Percentiles rank a stretch among this genome's conserved stretches.
Evolutionary conservation across 257 asterid genomes (phyloP).

Genomic region (Lavandula angustifolia): DNA sequence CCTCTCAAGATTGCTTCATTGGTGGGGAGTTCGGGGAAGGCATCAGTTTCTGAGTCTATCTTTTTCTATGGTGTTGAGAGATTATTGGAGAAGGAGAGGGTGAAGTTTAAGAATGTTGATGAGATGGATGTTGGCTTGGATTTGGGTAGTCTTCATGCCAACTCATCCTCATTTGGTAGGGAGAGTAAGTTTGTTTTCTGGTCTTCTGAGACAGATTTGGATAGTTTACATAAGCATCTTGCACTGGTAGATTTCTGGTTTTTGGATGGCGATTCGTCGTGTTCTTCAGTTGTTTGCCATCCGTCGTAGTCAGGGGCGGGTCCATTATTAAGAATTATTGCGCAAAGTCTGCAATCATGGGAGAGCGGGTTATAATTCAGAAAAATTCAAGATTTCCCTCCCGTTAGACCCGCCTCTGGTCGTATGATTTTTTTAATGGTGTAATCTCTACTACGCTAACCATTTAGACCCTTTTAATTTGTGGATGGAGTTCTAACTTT

Average conservation of each 20-base stretch:
- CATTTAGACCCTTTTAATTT: too few relatives aligned
- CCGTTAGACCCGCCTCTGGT: too few relatives aligned
- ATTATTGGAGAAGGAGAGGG: slow-evolving; percentile 46
- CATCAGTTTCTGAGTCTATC: slow-evolving; percentile 39
- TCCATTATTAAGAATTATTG: too few relatives aligned
- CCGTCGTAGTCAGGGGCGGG: too few relatives aligned
- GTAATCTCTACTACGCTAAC: too few relatives aligned
- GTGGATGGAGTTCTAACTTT: too few relatives aligned
- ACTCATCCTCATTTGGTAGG: slow-evolving; percentile 36
- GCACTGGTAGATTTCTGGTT: slow-evolving; percentile 54
- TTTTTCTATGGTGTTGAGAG: slow-evolving; percentile 53
- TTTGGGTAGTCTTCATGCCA: slow-evolving; percentile 34
- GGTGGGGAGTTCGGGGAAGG: slow-evolving; percentile 40
- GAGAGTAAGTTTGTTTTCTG: slow-evolving; percentile 54
- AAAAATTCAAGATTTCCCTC: too few relatives aligned
- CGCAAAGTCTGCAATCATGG: too few relatives aligned
- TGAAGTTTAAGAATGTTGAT: slow-evolving; percentile 47
- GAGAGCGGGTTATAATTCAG: too few relatives aligned
- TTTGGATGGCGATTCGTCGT: slow-evolving; percentile 70
- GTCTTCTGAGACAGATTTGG: slow-evolving; percentile 50
- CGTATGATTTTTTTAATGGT: too few relatives aligned
- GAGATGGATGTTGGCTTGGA: slow-evolving; percentile 52
- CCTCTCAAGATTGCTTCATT: slow-evolving; percentile 39
- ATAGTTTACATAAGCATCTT: slow-evolving; percentile 55
- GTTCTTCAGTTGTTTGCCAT: slow-evolving; percentile 72